Base-by-base conservation (phyloP, 108 stramenopile species). In the Skeletonema marinoi region DNA sequence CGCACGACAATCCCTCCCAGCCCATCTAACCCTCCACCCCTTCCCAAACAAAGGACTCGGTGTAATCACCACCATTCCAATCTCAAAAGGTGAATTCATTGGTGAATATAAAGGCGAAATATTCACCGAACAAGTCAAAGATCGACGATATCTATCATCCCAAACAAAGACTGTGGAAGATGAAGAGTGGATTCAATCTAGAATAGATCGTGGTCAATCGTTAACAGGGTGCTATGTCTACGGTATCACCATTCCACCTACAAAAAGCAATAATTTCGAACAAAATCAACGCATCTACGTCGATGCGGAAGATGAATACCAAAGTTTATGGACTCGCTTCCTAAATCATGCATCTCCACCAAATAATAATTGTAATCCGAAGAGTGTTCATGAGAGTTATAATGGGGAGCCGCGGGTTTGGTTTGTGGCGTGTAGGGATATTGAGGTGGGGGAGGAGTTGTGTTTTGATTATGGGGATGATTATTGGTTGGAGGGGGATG, bases 381-480 rank as follows among this genome's bases (percentile, higher is more conserved):
- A 85, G 64, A 78, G 73, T 63, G 61, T 80, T 12, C 70, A 78
- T 73, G 80, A 85, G 58, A 65, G 77, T 46, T 80, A 64, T 30
- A 58, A 71, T 39, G 81, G 81, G 42, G 71, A 78, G n/a, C 85
- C 82, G 17, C 83, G 94, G 60, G 87, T 96, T 32, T 91, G 93
- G 81, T 91, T 95, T 67, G 75, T 89, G 19, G 78, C 93, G 38
- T 81, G 85, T 65, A 81, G 92, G 31, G 82, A 83, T 61, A 91
- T 96, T 50, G 74, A 54, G 42, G 68, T 71, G 32, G 96, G 96
- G 32, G 96, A 96, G 74, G 96, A 96, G 78, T 74, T 96, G 9
- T 88, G 82, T 48, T 97, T 93, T 75, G 93, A 97, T 84, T 97
- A 97, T 85, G 86, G 86, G 2, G 86, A 87, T 60, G 90, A 94